phyloP scores from a whole-genome alignment of 345 rosid species.

The Gossypium anomalum region DNA sequence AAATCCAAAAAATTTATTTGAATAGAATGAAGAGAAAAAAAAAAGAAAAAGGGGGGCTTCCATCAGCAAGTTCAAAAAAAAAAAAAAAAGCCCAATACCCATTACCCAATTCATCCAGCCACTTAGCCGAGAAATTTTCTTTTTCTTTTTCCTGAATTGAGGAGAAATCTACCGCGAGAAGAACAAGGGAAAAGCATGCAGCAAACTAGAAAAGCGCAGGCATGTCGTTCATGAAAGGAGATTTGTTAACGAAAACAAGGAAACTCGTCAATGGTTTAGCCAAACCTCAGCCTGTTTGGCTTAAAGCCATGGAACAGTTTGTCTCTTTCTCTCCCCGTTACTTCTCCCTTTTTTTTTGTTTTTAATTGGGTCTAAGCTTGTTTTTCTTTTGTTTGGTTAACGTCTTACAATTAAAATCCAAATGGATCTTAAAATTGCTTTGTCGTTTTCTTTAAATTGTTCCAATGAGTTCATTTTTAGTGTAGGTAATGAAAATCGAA shows the following conservation, averaged over 20 bases:
- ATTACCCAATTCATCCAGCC: no score
- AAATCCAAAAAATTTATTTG: no score
- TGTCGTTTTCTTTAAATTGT: neutral
- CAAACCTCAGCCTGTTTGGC: slow-evolving; percentile 71
- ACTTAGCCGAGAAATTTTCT: neutral
- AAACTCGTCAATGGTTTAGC: slow-evolving; percentile 87
- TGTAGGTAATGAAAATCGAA: neutral
- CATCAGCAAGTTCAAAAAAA: no score
- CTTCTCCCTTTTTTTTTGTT: neutral
- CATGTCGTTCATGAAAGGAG: slow-evolving; percentile 89
- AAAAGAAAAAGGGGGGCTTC: no score
- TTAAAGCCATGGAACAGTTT: slow-evolving; percentile 88
- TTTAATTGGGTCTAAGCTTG: neutral
- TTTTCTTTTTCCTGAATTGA: neutral
- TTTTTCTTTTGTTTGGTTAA: neutral
- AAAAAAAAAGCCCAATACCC: no score
- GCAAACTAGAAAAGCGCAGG: slow-evolving; percentile 4
- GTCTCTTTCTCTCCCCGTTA: slow-evolving; percentile 23
- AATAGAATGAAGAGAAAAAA: no score
- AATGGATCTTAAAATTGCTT: neutral
- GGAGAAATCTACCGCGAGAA: neutral
- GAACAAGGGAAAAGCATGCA: neutral
- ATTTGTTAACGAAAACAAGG: slow-evolving; percentile 62
- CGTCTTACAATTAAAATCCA: slow-evolving; percentile 1
- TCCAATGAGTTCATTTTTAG: neutral